A percentile compares a stretch with the other conserved stretches of the same genome.
Conservation (phyloP, 2,329 filamentous ascomycete genomes). For the Fusarium sublunatum region DNA sequence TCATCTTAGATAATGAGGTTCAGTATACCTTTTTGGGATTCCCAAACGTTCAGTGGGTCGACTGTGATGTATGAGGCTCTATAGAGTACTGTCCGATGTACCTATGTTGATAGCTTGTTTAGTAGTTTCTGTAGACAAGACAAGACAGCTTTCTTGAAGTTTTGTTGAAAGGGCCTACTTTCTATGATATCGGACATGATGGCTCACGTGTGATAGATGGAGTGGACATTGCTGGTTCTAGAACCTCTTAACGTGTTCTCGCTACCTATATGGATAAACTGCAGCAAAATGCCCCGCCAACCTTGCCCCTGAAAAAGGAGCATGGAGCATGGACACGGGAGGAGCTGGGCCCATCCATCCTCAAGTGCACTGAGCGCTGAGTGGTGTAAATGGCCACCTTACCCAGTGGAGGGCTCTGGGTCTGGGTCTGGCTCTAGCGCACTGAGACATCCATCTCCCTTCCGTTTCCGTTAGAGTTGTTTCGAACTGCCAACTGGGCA, state of each 20-base stretch:
- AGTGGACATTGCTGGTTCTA: conserved; percentile 14
- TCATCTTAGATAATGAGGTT: no score
- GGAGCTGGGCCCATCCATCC: conserved; percentile 23
- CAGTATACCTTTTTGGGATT: no score
- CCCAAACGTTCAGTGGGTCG: no score
- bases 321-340: conserved; percentile 18
- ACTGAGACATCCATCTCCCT: conserved; percentile 31
- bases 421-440: conserved; percentile 16
- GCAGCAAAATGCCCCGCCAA: conserved; percentile 31
- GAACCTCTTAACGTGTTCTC: conserved; percentile 19
- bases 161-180: background rate
- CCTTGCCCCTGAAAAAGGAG: conserved; percentile 27
- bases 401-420: conserved; percentile 14
- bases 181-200: background rate
- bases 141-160: background rate
- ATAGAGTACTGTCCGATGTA: background rate
- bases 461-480: conserved; percentile 32
- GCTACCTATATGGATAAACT: conserved; percentile 2
- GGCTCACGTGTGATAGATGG: conserved; percentile 19
- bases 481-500: conserved; percentile 31
- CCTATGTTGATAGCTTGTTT: background rate
- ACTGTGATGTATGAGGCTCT: background rate
- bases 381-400: conserved; percentile 20
- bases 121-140: background rate
- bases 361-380: conserved; percentile 27